Evolutionary conservation across 2,329 filamentous ascomycete species (phyloP).

Genomic region (Trichoderma pleuroti): DNA sequence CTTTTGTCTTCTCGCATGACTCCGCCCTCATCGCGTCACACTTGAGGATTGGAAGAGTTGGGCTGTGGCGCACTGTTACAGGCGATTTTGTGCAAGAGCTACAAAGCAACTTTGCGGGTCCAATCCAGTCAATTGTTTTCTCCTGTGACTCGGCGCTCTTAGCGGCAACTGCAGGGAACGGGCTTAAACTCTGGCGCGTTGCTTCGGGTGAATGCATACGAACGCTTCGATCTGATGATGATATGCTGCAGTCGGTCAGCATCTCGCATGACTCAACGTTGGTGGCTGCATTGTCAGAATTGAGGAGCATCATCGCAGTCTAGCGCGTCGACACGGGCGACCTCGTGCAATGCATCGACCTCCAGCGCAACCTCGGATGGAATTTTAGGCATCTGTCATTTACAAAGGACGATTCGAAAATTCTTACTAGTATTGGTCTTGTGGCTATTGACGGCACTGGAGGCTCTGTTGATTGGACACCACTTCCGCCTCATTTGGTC

Average conservation of each 20-base stretch:
- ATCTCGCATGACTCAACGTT: neutral
- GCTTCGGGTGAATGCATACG: neutral
- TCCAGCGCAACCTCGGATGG: accelerated
- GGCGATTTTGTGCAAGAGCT: neutral
- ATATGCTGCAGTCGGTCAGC: neutral
- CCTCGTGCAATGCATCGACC: neutral
- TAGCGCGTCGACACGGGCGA: neutral
- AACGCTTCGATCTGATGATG: neutral
- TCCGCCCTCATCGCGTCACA: neutral
- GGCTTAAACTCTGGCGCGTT: neutral
- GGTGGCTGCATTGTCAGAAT: neutral
- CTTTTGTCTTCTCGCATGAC: neutral
- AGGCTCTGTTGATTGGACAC: neutral
- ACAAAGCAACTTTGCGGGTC: neutral
- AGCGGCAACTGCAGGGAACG: neutral
- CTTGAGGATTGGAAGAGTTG: neutral
- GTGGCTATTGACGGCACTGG: neutral
- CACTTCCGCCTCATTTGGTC: neutral
- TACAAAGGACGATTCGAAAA: neutral
- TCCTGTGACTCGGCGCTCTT: neutral
- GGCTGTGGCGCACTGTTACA: neutral
- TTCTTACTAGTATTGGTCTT: neutral
- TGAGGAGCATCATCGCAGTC: neutral
- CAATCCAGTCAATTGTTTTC: neutral
- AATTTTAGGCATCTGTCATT: neutral